Base-by-base conservation (phyloP, 495 filamentous ascomycete genomes). In the Barbatosphaeria neglecta region DNA sequence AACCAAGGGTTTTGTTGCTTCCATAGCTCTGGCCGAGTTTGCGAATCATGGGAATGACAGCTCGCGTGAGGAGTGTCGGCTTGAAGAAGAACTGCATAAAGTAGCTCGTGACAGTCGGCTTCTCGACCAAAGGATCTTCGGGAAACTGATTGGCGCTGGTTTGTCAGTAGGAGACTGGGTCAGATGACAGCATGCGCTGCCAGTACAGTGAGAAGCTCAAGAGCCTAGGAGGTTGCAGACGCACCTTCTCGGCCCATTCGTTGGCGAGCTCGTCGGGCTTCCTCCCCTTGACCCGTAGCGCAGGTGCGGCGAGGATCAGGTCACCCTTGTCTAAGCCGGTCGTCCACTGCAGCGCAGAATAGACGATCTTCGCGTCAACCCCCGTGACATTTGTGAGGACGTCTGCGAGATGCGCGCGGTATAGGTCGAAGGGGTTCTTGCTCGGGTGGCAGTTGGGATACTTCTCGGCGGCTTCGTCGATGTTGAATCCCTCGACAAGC, bases 261-360 rank as follows among this genome's bases (percentile, higher is more conserved):
- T 71, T 64, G 37, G 76, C 79, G 22, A 88, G 70, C 54, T 84
- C 84, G 38, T 76, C 65, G 9, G 86, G 86, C 54, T 90, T 94
- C 67, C 80, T 80, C 45, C 84, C 81, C 67, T 92, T 90, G 49
- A 94, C 69, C 42, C 85, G 75, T 43, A 96, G 69, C 11, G 89
- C 75, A 7, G 90, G 82, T 25, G 87, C 82, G 43, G 90, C 79
- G 28, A 95, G 68, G 39, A 82, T 69, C 52, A 97, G 66, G 60
- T 97, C 90, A 50, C 90, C 90, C 73, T 93, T 93, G 47, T 95
- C 90, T 22, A 94, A 68, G 41, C 79, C 79, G 50, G 76, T 72
- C 13, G 90, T 95, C 87, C 87, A 95, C 57, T 78, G 69, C 27
- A 97, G 65, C 23, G 79, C 77, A 17, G 81, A 69, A 56, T 85